phyloP scores from a whole-genome alignment of 2,329 filamentous ascomycete species.

The Penicillium olsonii region DNA sequence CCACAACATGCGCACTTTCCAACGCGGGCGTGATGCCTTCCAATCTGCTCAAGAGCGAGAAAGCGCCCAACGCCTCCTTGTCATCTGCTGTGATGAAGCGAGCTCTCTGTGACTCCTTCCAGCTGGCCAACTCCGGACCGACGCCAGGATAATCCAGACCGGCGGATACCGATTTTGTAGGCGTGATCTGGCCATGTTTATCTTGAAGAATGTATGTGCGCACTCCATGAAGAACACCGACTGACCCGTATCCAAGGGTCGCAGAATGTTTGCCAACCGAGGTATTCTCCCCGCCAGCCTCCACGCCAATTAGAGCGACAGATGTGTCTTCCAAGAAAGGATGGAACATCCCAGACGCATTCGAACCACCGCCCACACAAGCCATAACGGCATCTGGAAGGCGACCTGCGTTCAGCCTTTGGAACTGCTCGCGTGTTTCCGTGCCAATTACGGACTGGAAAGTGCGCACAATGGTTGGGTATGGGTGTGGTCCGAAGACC shows the following conservation, averaged over 20 bases:
- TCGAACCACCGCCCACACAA: conserved; percentile 90
- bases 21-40: conserved; percentile 94
- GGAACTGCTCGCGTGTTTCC: conserved; percentile 88
- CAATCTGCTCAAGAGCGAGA: conserved; percentile 75
- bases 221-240: conserved; percentile 91
- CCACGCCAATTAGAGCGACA: conserved; percentile 86
- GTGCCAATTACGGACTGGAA: conserved; percentile 82
- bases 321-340: conserved; percentile 79
- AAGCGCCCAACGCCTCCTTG: conserved; percentile 79
- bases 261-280: conserved; percentile 76
- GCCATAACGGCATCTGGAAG: conserved; percentile 95
- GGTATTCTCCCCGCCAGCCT: conserved; percentile 86
- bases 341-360: conserved; percentile 95
- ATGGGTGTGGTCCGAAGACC: conserved; percentile 92
- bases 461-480: conserved; percentile 89
- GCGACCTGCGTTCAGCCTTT: conserved; percentile 66
- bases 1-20: conserved; percentile 86
- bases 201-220: conserved; percentile 92
- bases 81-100: conserved; percentile 82
- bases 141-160: conserved; percentile 96
- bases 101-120: conserved; percentile 85
- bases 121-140: conserved; percentile 81
- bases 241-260: conserved; percentile 76
- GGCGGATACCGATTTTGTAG: conserved; percentile 92
- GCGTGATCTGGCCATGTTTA: conserved; percentile 81